These are phyloP conservation scores for Zychaea mexicana DNA, from an alignment of 371 early-diverging fungal genomes.

Conservation along the genomic window DNA sequence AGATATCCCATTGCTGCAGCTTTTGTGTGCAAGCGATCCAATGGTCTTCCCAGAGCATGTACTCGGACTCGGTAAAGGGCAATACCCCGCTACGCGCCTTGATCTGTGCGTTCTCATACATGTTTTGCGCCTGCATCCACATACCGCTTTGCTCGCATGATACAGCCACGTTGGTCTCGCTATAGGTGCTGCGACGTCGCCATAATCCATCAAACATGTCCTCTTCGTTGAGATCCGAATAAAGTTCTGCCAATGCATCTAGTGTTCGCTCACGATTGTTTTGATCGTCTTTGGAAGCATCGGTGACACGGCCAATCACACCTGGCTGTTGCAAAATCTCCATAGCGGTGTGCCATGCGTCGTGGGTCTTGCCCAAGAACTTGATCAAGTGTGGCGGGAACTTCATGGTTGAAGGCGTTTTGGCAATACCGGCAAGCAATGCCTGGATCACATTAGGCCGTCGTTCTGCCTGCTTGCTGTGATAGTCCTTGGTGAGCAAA, in stretches of 20 bases:
- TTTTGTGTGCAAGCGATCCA: constrained; percentile 94
- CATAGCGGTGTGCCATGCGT: constrained; percentile 90
- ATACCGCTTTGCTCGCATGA: constrained; percentile 94
- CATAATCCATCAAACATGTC: constrained; percentile 95
- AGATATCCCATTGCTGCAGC: constrained; percentile 98
- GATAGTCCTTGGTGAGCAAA: constrained; percentile 91
- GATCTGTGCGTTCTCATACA: constrained; percentile 93
- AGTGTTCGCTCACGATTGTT: constrained; percentile 84
- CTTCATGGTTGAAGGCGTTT: constrained; percentile 70
- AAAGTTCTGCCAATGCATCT: constrained; percentile 90
- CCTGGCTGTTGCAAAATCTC: constrained; percentile 70
- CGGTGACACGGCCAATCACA: constrained; percentile 44
- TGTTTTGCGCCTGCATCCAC: constrained; percentile 91
- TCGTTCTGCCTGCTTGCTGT: constrained; percentile 72
- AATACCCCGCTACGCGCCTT: constrained; percentile 88
- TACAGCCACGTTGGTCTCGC: constrained; percentile 96
- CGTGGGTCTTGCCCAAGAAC: constrained; percentile 87
- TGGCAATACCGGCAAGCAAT: constrained; percentile 83
- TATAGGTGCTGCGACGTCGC: constrained; percentile 89
- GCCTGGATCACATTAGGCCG: constrained; percentile 95
- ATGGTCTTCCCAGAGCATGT: constrained; percentile 96
- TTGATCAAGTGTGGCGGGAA: constrained; percentile 93
- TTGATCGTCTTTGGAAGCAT: constrained; percentile 81
- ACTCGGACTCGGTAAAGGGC: constrained; percentile 97
- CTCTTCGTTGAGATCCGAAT: constrained; percentile 75